Evolutionary conservation across 177 flowering plant species (phyloP).

Genomic region (Tripterygium wilfordii): DNA sequence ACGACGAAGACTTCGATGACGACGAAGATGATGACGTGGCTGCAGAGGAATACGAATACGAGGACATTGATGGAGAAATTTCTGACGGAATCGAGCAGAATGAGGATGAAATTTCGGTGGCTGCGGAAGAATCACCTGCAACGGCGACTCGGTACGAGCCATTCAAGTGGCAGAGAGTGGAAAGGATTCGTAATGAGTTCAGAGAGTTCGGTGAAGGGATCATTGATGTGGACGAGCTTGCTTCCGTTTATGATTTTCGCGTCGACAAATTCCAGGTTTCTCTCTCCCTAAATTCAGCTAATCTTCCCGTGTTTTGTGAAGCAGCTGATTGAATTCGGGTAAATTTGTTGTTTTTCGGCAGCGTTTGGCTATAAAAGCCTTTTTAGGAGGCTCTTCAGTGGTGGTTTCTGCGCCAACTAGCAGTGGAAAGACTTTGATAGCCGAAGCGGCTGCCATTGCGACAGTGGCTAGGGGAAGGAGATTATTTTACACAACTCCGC

Average conservation of each 20-base stretch:
- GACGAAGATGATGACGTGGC: constrained; percentile 36
- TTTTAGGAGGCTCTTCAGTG: constrained; percentile 83
- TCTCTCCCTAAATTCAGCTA: not conserved
- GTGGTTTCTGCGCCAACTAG: constrained; percentile 99
- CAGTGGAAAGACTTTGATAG: constrained; percentile 95
- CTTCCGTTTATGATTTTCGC: constrained; percentile 73
- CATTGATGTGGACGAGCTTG: constrained; percentile 67
- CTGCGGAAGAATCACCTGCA: not conserved
- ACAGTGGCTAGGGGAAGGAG: constrained; percentile 73
- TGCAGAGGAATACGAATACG: constrained; percentile 42
- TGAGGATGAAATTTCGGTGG: constrained; percentile 10
- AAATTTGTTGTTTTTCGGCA: constrained; percentile 15
- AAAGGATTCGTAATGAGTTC: constrained; percentile 55
- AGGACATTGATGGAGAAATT: constrained; percentile 24
- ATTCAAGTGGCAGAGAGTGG: constrained; percentile 69
- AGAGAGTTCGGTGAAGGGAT: constrained; percentile 67
- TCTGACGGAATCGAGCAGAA: constrained; percentile 26
- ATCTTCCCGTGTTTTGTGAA: not conserved
- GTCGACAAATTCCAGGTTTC: constrained; percentile 88
- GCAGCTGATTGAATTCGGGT: not conserved
- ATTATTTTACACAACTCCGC: constrained; percentile 87
- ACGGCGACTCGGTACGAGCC: constrained; percentile 32
- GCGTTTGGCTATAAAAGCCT: constrained; percentile 80
- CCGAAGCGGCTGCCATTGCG: constrained; percentile 93
- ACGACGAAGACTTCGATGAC: constrained; percentile 31